Percentiles rank a stretch among this genome's conserved stretches.
phyloP scores from a whole-genome alignment of 2,329 filamentous ascomycete species.

The Trichoderma sp. region DNA sequence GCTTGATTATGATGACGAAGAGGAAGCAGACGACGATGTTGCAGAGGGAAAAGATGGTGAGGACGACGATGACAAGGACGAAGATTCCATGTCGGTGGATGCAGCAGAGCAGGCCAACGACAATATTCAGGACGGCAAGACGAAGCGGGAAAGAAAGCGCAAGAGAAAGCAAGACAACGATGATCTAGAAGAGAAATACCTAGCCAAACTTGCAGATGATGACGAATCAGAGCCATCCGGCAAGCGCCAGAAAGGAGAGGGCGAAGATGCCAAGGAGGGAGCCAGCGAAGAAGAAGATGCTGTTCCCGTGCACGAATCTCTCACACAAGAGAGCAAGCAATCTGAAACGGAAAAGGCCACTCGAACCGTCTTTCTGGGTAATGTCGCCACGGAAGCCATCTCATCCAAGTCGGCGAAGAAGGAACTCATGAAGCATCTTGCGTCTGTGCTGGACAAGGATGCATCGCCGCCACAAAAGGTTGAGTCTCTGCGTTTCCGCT shows the following conservation, averaged over 20 bases:
- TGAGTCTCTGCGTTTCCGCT: conserved; percentile 92
- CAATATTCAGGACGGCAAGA: conserved; percentile 42
- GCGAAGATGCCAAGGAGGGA: conserved; percentile 33
- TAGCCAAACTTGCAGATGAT: conserved; percentile 64
- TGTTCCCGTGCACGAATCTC: conserved; percentile 59
- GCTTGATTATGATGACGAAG: conserved; percentile 39
- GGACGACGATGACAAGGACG: conserved; percentile 35
- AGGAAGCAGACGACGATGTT: conserved; percentile 28
- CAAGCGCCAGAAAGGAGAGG: conserved; percentile 51
- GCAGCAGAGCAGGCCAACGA: conserved; percentile 42
- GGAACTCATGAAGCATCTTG: conserved; percentile 72
- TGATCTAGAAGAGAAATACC: conserved; percentile 69
- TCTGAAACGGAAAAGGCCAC: conserved; percentile 79
- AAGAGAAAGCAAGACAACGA: conserved; percentile 70
- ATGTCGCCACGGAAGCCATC: conserved; percentile 82
- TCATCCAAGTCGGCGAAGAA: conserved; percentile 81
- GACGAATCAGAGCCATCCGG: conserved; percentile 58
- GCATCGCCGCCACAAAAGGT: conserved; percentile 66
- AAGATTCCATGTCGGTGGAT: conserved; percentile 27
- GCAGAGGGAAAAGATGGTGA: conserved; percentile 29
- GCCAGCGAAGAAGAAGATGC: conserved; percentile 47
- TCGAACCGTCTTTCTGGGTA: conserved; percentile 90
- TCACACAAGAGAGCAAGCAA: conserved; percentile 53
- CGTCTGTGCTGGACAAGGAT: conserved; percentile 66
- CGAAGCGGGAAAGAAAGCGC: conserved; percentile 58